phyloP scores from a whole-genome alignment of 2,329 filamentous ascomycete species.

The Cladorrhinum sp. region DNA sequence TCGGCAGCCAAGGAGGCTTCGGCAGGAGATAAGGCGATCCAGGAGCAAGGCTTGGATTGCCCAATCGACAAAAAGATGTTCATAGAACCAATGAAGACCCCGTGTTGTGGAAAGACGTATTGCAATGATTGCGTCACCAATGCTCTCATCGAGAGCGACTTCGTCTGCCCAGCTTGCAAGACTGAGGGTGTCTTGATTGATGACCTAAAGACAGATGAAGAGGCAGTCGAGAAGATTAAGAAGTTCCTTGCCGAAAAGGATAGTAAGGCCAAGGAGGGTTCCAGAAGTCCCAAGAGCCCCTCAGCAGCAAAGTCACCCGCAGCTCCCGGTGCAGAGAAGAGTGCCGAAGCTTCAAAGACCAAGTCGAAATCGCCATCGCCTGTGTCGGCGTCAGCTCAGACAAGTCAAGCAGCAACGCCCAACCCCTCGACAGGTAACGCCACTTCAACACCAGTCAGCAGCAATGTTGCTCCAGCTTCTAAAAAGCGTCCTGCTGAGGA shows the following conservation, averaged over 20 bases:
- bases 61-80: constrained; percentile 97
- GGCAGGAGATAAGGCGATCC: constrained; percentile 79
- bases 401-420: constrained; percentile 31
- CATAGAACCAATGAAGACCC: constrained; percentile 97
- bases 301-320: constrained; percentile 34
- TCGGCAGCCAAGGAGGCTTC: constrained; percentile 75
- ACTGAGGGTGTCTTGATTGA: constrained; percentile 90
- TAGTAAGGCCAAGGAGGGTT: constrained; percentile 41
- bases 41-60: constrained; percentile 86
- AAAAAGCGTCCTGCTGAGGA: constrained; percentile 86
- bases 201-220: constrained; percentile 80
- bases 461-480: constrained; percentile 35
- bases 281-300: constrained; percentile 48
- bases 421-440: constrained; percentile 28
- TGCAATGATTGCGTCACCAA: constrained; percentile 99
- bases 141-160: constrained; percentile 96
- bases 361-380: constrained; percentile 29
- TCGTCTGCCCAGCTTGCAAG: constrained; percentile 89
- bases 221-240: constrained; percentile 74
- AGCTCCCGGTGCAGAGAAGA: constrained; percentile 35
- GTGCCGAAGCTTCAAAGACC: constrained; percentile 37
- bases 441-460: constrained; percentile 27
- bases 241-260: constrained; percentile 58
- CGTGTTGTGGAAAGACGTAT: constrained; percentile 97
- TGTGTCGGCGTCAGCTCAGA: constrained; percentile 24